Base-by-base conservation (phyloP, 768 basidiomycete genomes). In the Rhodotorula sphaerocarpa region DNA sequence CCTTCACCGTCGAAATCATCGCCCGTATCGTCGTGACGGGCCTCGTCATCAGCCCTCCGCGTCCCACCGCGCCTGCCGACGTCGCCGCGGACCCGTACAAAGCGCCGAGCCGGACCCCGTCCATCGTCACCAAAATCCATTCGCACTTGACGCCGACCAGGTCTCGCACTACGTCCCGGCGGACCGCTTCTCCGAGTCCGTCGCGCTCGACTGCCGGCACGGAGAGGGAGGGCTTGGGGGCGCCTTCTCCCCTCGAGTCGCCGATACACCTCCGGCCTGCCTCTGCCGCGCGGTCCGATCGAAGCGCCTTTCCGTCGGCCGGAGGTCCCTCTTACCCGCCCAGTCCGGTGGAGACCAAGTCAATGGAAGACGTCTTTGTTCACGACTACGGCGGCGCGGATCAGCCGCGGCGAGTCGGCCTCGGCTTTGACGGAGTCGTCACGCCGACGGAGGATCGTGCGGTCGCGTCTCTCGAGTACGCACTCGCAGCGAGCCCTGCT, bases 1-100 rank as follows among this genome's bases (percentile, higher is more conserved):
- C 88, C 70, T 96, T 90, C 80, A 90, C 90, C 9, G 65, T 92
- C 53, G 93, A 97, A 78, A 84, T 86, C 48, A 79, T 87, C 68
- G 88, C 88, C 46, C 85, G 92, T 30, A 91, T 92, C 72, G 83
- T 88, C 71, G 86, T 90, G 34, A 88, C 86, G 30, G 93, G 93
- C 28, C 82, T 97, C 65, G 73, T 96, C 23, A 80, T 95, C 51
- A 90, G 75, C 81, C 56, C 79, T 79, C 54, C 55, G 3, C 43
- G 30, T 3, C 57, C 61, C 15, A 27, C 48, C 0, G 3, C 28
- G 4, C 43, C 57, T 1, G 53, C 71, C 80, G 34, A 70, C 43
- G 62, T 20, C 16, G 51, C 50, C 20, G 6, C 30, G 23, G 60
- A 63, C 59, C 56, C 69, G 3, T 63, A 70, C 55, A 55, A 55